phyloP scores from a whole-genome alignment of 2,329 filamentous ascomycete genomes.

The Pestalotiopsis sp. region DNA sequence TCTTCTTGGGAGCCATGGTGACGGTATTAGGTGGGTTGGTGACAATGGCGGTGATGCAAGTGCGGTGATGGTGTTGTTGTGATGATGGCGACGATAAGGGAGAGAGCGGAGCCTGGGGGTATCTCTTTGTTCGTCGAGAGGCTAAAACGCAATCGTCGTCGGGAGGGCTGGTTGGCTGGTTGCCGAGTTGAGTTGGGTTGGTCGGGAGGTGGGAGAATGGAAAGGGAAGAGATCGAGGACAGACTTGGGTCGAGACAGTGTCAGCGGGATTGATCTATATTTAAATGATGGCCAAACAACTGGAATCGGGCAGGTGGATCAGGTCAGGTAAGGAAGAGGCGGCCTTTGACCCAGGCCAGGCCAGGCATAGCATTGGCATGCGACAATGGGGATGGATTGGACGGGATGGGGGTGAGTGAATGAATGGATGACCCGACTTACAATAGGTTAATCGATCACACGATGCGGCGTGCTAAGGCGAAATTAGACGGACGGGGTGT shows the following conservation, averaged over 20 bases:
- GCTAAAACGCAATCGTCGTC: not conserved
- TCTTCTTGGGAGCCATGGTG: conserved; percentile 73
- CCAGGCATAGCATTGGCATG: not conserved
- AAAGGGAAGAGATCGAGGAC: not conserved
- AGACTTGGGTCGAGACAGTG: not conserved
- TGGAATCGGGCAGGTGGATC: not conserved
- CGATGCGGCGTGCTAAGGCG: conserved; percentile 9
- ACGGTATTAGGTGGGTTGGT: conserved; percentile 6
- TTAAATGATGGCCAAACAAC: conserved; percentile 8
- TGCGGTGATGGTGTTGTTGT: not conserved
- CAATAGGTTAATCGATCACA: conserved; percentile 7
- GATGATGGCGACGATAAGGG: not conserved
- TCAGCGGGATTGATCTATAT: conserved; percentile 12
- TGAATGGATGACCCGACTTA: not conserved
- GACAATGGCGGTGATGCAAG: not conserved
- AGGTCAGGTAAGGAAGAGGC: not conserved
- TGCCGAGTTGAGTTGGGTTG: not conserved
- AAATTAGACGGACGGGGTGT: conserved; percentile 2
- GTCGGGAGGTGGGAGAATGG: not conserved
- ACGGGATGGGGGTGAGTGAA: not conserved
- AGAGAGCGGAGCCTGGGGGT: not conserved
- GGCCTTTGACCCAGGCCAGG: not conserved
- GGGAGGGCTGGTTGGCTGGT: not conserved
- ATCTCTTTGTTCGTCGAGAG: not conserved
- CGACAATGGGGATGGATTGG: not conserved